A percentile compares a stretch with the other conserved stretches of the same genome.
phyloP scores from a whole-genome alignment of 2,329 filamentous ascomycete species.

The Neurospora sp. region DNA sequence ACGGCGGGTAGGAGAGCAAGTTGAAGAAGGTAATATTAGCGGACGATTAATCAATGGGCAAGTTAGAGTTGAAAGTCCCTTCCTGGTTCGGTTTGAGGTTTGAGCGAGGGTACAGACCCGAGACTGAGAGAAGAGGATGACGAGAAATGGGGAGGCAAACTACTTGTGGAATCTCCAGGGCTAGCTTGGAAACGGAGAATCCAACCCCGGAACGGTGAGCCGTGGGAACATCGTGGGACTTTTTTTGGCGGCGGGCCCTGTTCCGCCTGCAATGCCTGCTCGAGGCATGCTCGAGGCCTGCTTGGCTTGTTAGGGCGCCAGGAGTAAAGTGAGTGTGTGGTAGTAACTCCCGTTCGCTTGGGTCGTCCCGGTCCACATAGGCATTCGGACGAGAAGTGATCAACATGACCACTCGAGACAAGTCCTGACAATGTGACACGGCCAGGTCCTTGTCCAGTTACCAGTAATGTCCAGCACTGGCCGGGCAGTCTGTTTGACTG shows the following conservation, averaged over 20 bases:
- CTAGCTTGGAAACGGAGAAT: not conserved
- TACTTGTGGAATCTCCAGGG: not conserved
- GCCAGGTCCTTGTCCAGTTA: not conserved
- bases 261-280: not conserved
- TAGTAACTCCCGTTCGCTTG: not conserved
- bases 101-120: not conserved
- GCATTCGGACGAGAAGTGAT: not conserved
- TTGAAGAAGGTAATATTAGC: not conserved
- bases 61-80: not conserved
- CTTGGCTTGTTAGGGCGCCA: not conserved
- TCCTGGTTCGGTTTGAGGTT: not conserved
- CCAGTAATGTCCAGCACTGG: not conserved
- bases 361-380: not conserved
- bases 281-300: not conserved
- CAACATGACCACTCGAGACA: not conserved
- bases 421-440: not conserved
- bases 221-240: not conserved
- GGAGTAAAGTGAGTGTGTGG: not conserved
- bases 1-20: not conserved
- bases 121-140: not conserved
- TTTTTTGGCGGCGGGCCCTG: not conserved
- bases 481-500: not conserved
- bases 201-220: not conserved
- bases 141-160: not conserved
- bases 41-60: not conserved